These are phyloP conservation scores for Lycium barbarum DNA, from an alignment of 257 asterid genomes.

Conservation along the genomic window DNA sequence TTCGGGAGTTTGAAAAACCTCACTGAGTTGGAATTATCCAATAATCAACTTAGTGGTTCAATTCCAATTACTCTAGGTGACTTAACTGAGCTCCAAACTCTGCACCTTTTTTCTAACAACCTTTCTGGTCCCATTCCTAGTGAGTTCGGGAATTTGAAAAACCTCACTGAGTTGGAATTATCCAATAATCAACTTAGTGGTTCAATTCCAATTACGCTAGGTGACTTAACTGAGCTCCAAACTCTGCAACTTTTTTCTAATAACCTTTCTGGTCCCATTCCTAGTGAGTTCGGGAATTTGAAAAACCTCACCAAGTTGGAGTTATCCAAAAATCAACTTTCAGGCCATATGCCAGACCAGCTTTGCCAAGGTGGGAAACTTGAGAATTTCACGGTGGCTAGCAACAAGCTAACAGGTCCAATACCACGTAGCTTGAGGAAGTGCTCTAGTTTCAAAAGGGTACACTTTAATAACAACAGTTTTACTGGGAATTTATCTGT, in stretches of 20 bases:
- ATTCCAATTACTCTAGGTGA: neutral
- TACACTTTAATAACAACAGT: neutral
- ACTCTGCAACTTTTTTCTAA: too few relatives aligned
- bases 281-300: too few relatives aligned
- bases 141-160: neutral
- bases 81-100: neutral
- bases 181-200: neutral
- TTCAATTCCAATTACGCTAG: neutral
- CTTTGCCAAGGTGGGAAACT: neutral
- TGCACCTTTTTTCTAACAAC: neutral
- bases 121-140: neutral
- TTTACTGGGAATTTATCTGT: neutral
- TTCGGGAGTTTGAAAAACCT: too few relatives aligned
- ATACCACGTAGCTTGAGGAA: neutral
- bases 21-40: too few relatives aligned
- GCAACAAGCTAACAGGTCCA: neutral
- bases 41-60: too few relatives aligned
- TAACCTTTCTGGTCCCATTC: too few relatives aligned
- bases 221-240: too few relatives aligned
- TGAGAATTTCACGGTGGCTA: neutral
- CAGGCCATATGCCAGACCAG: neutral
- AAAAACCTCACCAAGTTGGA: too few relatives aligned
- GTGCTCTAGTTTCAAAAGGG: neutral
- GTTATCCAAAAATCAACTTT: neutral
- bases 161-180: neutral